Conservation (phyloP, 2,329 filamentous ascomycete genomes). For the Dendrostoma leiphaemia region DNA sequence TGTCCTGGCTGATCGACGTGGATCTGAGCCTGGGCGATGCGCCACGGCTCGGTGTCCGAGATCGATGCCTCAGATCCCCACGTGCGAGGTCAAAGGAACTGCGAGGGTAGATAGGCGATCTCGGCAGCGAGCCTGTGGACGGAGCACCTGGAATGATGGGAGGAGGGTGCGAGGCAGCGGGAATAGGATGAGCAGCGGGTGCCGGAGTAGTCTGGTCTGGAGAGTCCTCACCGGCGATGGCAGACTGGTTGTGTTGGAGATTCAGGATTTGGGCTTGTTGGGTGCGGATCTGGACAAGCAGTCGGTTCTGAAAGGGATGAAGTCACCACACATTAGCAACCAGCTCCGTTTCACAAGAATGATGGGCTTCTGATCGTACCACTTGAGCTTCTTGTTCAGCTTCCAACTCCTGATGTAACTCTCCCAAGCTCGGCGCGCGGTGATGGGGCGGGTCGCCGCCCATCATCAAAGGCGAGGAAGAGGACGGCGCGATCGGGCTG, state of each 20-base stretch:
- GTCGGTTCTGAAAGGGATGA: slow-evolving; percentile 60
- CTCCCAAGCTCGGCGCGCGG: slow-evolving; percentile 68
- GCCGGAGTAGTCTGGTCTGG: slow-evolving; percentile 25
- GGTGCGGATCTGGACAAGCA: slow-evolving; percentile 72
- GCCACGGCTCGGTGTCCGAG: slow-evolving; percentile 57
- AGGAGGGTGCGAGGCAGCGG: slow-evolving; percentile 31
- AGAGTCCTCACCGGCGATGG: slow-evolving; percentile 37
- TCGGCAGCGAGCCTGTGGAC: slow-evolving; percentile 44
- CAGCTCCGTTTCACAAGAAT: neutral
- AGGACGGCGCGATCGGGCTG: slow-evolving; percentile 6
- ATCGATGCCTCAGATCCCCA: slow-evolving; percentile 54
- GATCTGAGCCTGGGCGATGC: slow-evolving; percentile 56
- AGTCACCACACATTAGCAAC: neutral
- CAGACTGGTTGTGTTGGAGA: slow-evolving; percentile 47
- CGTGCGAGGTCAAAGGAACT: slow-evolving; percentile 60
- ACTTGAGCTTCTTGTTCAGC: slow-evolving; percentile 79
- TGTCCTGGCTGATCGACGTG: slow-evolving; percentile 58
- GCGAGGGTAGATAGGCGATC: slow-evolving; percentile 50
- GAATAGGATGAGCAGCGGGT: neutral
- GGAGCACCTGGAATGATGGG: slow-evolving; percentile 32
- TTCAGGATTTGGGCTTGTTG: slow-evolving; percentile 70
- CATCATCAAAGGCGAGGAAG: slow-evolving; percentile 37
- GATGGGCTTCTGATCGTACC: slow-evolving; percentile 38
- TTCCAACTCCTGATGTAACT: slow-evolving; percentile 76
- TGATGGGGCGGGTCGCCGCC: slow-evolving; percentile 59